Evolutionary conservation across 2,329 filamentous ascomycete species (phyloP).

Genomic region (Tolypocladium ophioglossoides): DNA sequence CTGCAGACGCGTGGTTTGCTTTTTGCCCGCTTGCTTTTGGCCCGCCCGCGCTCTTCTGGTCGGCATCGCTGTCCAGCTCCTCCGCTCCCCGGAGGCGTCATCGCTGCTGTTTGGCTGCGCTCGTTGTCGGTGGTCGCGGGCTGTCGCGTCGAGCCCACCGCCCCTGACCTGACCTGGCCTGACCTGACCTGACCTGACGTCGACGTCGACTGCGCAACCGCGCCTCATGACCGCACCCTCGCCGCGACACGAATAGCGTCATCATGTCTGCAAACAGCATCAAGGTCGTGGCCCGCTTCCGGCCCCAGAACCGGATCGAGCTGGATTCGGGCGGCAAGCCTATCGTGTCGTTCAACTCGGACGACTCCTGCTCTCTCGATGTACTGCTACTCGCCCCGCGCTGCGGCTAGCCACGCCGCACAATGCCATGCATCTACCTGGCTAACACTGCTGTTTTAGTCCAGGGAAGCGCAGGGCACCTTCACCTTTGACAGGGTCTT

Average conservation of each 20-base stretch:
- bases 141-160: constrained; percentile 1
- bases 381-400: constrained; percentile 42
- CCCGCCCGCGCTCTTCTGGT: neutral
- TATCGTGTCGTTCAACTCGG: constrained; percentile 78
- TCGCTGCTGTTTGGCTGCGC: neutral
- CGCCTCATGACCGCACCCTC: constrained; percentile 6
- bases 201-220: constrained; percentile 1
- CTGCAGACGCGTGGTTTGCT: neutral
- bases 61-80: neutral
- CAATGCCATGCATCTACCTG: neutral
- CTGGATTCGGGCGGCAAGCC: constrained; percentile 81
- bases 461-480: constrained; percentile 67
- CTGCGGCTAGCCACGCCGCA: neutral
- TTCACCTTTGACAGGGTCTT: constrained; percentile 99
- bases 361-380: constrained; percentile 79
- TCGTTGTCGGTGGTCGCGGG: neutral
- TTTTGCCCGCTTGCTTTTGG: neutral
- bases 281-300: constrained; percentile 94
- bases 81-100: neutral
- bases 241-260: constrained; percentile 10
- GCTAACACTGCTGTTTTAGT: constrained; percentile 41
- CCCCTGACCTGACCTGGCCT: neutral
- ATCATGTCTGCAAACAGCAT: constrained; percentile 55
- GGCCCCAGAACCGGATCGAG: constrained; percentile 94
- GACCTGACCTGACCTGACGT: neutral